Evolutionary conservation across 495 filamentous ascomycete genomes (phyloP), one percentile per base, ranked within the genome.

Genomic region (Aspergillus panamensis): DNA sequence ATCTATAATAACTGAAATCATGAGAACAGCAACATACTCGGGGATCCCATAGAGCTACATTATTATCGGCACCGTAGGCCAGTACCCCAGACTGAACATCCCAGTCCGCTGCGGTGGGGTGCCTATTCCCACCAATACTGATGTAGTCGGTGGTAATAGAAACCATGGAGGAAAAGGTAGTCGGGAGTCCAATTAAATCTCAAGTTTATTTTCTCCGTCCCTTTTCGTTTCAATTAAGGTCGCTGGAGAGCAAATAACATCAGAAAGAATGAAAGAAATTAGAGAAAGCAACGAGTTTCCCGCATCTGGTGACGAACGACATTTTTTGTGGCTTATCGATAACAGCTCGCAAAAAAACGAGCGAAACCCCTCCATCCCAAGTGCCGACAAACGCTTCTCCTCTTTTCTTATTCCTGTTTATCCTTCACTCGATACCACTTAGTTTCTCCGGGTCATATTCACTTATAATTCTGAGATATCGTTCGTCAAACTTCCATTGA

Each of bases 31-130:
- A 16, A 70, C 85, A 61, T 84, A 96, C 91, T 68, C 82, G 67
- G 47, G 94, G 91, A 64, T 87, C 77, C 94, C 94, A 97, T 51
- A 97, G 66, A 31, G 92, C 94, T 57, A 97, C 79, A 74, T 93
- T 94, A 57, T 83, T 83, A 73, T 91, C 90, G 29, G 92, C 88
- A 37, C 94, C 94, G 73, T 89, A 98, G 44, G 93, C 95, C 37
- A 97, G 79, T 53, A 92, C 72, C 12, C 87, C 85, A 35, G 79
- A 76, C 59, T 84, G 73, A 7, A 76, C 66, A 66, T 91, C 83
- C 94, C 94, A 98, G 73, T 97, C 94, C 13, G 94, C 91, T 12
- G 89, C 90, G 14, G 85, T 85, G 25, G 94, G 87, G 61, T 97
- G 90, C 58, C 93, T 80, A 73, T 97, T 97, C 37, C 90, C 92